Conservation (phyloP, 495 filamentous ascomycete species). For the Aspergillus haitiensis region DNA sequence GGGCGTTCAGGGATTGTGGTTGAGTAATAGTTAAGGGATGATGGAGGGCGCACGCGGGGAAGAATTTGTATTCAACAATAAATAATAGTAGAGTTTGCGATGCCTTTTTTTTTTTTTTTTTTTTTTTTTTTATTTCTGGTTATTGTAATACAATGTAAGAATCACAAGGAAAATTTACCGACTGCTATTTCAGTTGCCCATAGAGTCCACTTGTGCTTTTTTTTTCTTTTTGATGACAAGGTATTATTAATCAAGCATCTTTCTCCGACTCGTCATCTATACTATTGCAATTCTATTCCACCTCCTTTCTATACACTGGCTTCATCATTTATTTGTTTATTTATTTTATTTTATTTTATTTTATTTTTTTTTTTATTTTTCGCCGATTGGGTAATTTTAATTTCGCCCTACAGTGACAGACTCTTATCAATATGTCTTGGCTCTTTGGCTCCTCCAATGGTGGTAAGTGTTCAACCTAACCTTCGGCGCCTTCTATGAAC, state of each 20-base stretch:
- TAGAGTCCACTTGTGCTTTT: slow-evolving; percentile 27
- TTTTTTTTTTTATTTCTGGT: background rate
- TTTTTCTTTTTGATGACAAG: slow-evolving; percentile 12
- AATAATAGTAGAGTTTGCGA: no score
- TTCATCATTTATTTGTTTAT: slow-evolving; percentile 10
- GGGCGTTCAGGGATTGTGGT: slow-evolving; percentile 10
- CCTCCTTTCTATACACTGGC: no score
- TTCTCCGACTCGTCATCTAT: background rate
- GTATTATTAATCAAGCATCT: slow-evolving; percentile 36
- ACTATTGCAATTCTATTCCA: no score
- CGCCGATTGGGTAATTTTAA: no score
- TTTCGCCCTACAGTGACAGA: background rate
- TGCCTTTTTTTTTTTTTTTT: no score
- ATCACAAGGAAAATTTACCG: slow-evolving; percentile 9
- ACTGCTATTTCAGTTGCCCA: slow-evolving; percentile 23
- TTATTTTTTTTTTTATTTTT: slow-evolving; percentile 1
- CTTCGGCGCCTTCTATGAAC: slow-evolving; percentile 6
- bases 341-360: background rate
- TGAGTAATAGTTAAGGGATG: background rate
- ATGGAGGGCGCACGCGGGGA: background rate
- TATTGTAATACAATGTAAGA: background rate
- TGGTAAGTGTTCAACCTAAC: slow-evolving; percentile 32
- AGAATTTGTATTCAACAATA: background rate
- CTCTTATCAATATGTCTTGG: slow-evolving; percentile 40
- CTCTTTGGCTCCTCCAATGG: slow-evolving; percentile 43